Base-by-base conservation (phyloP, 1,284 basidiomycete genomes). In the Stereum hirsutum region DNA sequence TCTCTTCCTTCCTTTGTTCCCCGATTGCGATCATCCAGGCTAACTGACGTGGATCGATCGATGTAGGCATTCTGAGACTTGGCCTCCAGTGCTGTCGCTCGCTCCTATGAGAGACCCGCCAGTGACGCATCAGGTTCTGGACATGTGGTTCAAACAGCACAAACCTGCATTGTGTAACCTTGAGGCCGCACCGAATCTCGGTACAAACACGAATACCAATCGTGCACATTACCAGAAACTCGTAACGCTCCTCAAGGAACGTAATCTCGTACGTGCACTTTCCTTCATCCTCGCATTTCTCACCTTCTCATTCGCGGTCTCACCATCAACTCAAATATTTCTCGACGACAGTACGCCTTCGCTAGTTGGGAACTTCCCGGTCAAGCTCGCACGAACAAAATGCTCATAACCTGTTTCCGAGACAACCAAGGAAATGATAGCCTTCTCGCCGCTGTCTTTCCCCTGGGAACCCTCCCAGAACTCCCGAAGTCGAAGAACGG, bases 391-490 rank as follows among this genome's bases (percentile, higher is more conserved):
- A 64, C 65, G 25, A 66, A 66, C 30, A 76, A 73, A 35, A 60
- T 76, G 1, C 57, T 84, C 5, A 59, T 85, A 81, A 50, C 60
- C 73, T 2, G 43, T 66, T 15, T 32, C 25, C 10, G 49, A 59
- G 7, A 52, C n/a, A n/a, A n/a, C n/a, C n/a, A n/a, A n/a, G n/a
- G n/a, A n/a, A n/a, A n/a, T n/a, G n/a, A 52, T 17, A 52, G 48
- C 7, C 48, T 54, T 17, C 58, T 81, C 12, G 61, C 58, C 7
- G 72, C 71, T 0, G 68, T 72, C 42, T 85, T 83, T 54, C 71
- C 74, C 0, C 36, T 66, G 1, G 69, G 64, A 0, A 78, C 78
- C 2, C 61, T 85, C 21, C 77, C 81, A 1, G 77, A 80, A 43
- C 48, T 69, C 15, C 62, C 70, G 42, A 53, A 57, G 52, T 26